Evolutionary conservation across 768 basidiomycete species (phyloP).

Genomic region (Mycena rebaudengoi): DNA sequence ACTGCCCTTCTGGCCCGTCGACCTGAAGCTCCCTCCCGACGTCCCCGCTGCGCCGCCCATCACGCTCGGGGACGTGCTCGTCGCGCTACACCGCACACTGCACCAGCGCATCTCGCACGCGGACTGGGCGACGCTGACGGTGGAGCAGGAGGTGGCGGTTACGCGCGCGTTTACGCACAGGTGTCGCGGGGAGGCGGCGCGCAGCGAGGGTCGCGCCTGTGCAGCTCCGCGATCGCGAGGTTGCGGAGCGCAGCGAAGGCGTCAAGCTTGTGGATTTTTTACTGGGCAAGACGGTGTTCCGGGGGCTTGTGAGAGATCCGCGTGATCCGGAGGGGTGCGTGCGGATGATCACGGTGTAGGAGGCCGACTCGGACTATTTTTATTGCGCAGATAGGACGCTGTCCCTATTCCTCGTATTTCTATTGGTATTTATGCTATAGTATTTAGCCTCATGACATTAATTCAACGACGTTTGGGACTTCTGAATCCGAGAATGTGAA

Average conservation of each 20-base stretch:
- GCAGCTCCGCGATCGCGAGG: conserved; percentile 35
- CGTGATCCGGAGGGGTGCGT: conserved; percentile 14
- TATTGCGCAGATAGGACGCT: too few relatives aligned
- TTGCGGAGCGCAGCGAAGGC: conserved; percentile 45
- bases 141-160: conserved; percentile 38
- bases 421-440: too few relatives aligned
- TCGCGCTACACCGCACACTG: conserved; percentile 14
- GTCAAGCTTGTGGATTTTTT: conserved; percentile 51
- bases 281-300: conserved; percentile 42
- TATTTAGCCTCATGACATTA: too few relatives aligned
- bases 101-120: conserved; percentile 9
- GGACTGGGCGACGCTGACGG: background rate
- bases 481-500: too few relatives aligned
- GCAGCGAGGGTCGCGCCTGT: conserved; percentile 46
- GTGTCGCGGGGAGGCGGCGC: conserved; percentile 43
- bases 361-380: too few relatives aligned
- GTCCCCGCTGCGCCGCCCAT: conserved; percentile 2
- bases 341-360: background rate
- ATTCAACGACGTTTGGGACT: too few relatives aligned
- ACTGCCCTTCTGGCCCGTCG: conserved; percentile 51
- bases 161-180: conserved; percentile 32
- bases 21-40: conserved; percentile 32
- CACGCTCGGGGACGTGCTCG: conserved; percentile 12
- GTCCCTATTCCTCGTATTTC: too few relatives aligned
- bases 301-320: conserved; percentile 41